phyloP scores from a whole-genome alignment of 148 eudicot genomes.

The Vaccinium vitisidaea region DNA sequence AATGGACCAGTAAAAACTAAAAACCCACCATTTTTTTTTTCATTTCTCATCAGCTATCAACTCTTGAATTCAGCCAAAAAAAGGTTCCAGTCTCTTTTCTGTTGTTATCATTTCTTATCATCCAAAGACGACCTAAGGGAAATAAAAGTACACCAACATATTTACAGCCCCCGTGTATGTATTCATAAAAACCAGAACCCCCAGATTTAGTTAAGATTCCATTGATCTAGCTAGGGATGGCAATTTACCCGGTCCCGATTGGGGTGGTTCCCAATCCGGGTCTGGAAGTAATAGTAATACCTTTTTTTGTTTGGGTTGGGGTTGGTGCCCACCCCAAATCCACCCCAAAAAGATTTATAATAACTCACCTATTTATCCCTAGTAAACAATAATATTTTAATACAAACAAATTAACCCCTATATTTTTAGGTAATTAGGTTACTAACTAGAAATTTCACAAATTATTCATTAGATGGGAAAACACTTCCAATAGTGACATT shows the following conservation, averaged over 20 bases:
- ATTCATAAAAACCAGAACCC: not conserved
- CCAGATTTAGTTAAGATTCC: not conserved
- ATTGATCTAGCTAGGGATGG: not conserved
- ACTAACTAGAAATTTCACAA: not conserved
- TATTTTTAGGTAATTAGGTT: not conserved
- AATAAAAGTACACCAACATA: not conserved
- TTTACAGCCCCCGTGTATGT: not conserved
- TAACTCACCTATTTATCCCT: not conserved
- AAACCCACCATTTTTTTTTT: not conserved
- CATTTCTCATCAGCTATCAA: not conserved
- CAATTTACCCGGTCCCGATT: not conserved
- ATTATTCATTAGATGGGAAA: not conserved
- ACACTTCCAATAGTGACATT: not conserved
- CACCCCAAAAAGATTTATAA: not conserved
- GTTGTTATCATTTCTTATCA: not conserved
- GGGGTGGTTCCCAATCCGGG: not conserved
- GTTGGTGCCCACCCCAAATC: not conserved
- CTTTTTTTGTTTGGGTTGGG: not conserved
- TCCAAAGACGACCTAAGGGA: not conserved
- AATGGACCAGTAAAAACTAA: not conserved
- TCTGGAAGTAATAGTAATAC: not conserved
- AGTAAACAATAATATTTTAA: not conserved
- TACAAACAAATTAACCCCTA: not conserved
- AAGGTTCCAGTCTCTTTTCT: not conserved
- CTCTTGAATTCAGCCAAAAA: not conserved